Conservation (phyloP, 177 flowering plant genomes). For the Tripterygium wilfordii region DNA sequence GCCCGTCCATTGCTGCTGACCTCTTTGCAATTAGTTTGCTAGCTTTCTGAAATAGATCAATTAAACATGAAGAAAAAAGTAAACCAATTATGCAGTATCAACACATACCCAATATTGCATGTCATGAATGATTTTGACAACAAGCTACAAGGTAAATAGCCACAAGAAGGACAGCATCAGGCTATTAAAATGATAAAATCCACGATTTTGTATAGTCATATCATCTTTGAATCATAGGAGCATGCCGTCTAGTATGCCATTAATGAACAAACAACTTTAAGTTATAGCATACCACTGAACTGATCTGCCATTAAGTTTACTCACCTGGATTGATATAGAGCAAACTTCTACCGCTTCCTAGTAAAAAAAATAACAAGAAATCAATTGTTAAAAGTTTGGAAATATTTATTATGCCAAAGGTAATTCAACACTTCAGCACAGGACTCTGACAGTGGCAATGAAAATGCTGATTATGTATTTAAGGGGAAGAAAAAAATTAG, state of each 20-base stretch:
- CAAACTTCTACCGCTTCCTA: conserved; percentile 99
- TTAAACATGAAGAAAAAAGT: not conserved
- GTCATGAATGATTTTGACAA: not conserved
- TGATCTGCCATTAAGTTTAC: conserved; percentile 14
- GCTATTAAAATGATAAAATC: too few relatives aligned
- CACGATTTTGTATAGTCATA: too few relatives aligned
- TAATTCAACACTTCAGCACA: too few relatives aligned
- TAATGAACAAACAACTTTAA: conserved; percentile 3
- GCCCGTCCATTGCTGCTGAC: conserved; percentile 89
- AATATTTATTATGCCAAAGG: too few relatives aligned
- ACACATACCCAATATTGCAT: not conserved
- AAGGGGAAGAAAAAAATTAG: not conserved
- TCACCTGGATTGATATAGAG: conserved; percentile 82
- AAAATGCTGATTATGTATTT: too few relatives aligned
- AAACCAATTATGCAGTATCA: not conserved
- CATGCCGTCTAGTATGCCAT: too few relatives aligned
- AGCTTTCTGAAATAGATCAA: conserved; percentile 62
- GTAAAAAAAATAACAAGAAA: conserved; percentile 7
- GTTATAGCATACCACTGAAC: not conserved
- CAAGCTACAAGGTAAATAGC: not conserved
- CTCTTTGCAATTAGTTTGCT: conserved; percentile 77
- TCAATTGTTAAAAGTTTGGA: too few relatives aligned
- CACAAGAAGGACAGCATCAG: too few relatives aligned
- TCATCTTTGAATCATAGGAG: too few relatives aligned
- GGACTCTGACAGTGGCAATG: too few relatives aligned